These are phyloP conservation scores for Fusarium sacchari DNA, from an alignment of 2,329 filamentous ascomycete genomes.

Conservation along the genomic window DNA sequence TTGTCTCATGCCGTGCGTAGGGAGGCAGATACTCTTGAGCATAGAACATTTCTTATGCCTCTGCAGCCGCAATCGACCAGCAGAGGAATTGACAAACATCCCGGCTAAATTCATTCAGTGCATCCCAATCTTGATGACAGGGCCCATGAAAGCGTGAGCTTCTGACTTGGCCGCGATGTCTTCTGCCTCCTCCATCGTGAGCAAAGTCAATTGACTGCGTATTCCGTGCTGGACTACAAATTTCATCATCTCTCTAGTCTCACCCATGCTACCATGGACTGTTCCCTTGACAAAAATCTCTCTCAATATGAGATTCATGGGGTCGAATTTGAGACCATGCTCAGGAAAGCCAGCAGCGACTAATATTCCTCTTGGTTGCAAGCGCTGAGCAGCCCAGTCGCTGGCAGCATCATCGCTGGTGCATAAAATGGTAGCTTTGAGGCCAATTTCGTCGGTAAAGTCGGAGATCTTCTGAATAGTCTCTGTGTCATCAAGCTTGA, in stretches of 20 bases:
- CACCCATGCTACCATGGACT: constrained; percentile 27
- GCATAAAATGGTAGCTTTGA: constrained; percentile 28
- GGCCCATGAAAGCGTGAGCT: constrained; percentile 7
- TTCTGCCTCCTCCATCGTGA: constrained; percentile 26
- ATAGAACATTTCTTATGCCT: neutral
- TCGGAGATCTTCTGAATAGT: constrained; percentile 14
- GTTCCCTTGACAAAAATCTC: constrained; percentile 29
- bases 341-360: constrained; percentile 30
- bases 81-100: neutral
- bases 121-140: constrained; percentile 16
- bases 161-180: constrained; percentile 6
- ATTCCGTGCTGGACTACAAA: constrained; percentile 20
- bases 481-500: constrained; percentile 8
- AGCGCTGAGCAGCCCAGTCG: constrained; percentile 27
- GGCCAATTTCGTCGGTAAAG: constrained; percentile 26
- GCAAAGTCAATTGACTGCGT: constrained; percentile 20
- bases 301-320: constrained; percentile 23
- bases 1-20: neutral
- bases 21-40: neutral
- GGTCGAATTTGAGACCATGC: constrained; percentile 29
- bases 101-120: neutral
- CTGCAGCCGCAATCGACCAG: neutral
- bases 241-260: constrained; percentile 22
- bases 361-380: constrained; percentile 22
- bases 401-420: constrained; percentile 24